Conservation (phyloP, 225 moss, liverwort and hornwort genomes). For the Polytrichum commune region DNA sequence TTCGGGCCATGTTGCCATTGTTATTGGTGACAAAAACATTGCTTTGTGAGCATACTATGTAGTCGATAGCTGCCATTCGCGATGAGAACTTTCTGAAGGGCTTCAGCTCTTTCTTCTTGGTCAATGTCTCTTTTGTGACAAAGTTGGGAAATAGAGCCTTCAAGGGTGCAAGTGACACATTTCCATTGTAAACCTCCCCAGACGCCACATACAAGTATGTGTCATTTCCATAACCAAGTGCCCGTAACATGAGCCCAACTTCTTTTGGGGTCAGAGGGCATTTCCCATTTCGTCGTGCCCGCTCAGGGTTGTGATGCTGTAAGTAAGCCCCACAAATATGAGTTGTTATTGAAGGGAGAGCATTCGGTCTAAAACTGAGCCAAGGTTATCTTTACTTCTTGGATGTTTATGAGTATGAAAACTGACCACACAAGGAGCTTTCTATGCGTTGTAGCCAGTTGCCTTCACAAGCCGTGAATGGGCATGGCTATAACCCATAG, state of each 20-base stretch:
- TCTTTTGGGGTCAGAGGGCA: slow-evolving; percentile 74
- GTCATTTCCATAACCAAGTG: slow-evolving; percentile 57
- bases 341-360: too few relatives aligned
- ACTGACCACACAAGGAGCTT: too few relatives aligned
- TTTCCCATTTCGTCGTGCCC: slow-evolving; percentile 72
- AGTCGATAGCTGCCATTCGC: slow-evolving; percentile 83
- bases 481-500: too few relatives aligned
- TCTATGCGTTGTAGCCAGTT: too few relatives aligned
- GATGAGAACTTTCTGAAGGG: slow-evolving; percentile 61
- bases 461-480: too few relatives aligned
- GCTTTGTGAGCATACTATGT: slow-evolving; percentile 72
- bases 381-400: too few relatives aligned
- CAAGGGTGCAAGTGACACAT: slow-evolving; percentile 58
- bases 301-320: slow-evolving; percentile 48
- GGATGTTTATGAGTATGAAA: too few relatives aligned
- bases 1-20: slow-evolving; percentile 87
- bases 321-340: background rate
- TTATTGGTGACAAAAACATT: slow-evolving; percentile 89
- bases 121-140: slow-evolving; percentile 63
- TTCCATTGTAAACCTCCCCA: slow-evolving; percentile 76
- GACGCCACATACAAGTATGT: slow-evolving; percentile 75
- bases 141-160: slow-evolving; percentile 74
- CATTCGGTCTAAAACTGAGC: too few relatives aligned
- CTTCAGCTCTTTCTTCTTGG: slow-evolving; percentile 32
- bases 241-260: slow-evolving; percentile 77